These are phyloP conservation scores for Orbilia oligospora DNA, from an alignment of 2,329 filamentous ascomycete genomes.

Conservation along the genomic window DNA sequence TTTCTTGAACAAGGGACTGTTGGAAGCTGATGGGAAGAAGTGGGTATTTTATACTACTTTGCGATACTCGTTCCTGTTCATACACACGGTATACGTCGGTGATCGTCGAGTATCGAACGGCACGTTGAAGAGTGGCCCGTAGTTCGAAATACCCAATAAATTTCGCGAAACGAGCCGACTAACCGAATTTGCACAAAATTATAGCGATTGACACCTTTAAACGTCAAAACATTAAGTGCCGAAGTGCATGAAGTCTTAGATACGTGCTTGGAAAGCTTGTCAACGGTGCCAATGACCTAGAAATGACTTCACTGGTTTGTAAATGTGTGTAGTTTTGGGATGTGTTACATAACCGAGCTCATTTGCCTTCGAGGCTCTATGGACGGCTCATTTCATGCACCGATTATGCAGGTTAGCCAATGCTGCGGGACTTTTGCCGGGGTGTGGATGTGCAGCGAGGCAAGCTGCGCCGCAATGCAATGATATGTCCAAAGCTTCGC, in stretches of 20 bases:
- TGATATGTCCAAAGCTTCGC: not conserved
- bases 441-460: not conserved
- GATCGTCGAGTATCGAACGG: not conserved
- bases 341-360: conserved; percentile 1
- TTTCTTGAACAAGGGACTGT: not conserved
- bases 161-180: not conserved
- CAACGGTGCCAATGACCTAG: conserved; percentile 5
- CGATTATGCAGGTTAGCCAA: conserved; percentile 1
- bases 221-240: conserved; percentile 1
- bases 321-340: not conserved
- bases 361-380: conserved; percentile 14
- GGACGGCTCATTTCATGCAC: conserved; percentile 3
- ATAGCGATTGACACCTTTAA: not conserved
- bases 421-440: not conserved
- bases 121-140: not conserved
- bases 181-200: not conserved
- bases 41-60: conserved; percentile 24
- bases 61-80: conserved; percentile 5
- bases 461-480: conserved; percentile 10
- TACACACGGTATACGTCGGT: not conserved
- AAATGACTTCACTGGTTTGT: conserved; percentile 16
- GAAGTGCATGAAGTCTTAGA: not conserved
- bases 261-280: conserved; percentile 23
- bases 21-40: not conserved
- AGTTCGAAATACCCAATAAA: not conserved